Conservation (phyloP, 2,329 filamentous ascomycete genomes). For the Aspergillus ustus region DNA sequence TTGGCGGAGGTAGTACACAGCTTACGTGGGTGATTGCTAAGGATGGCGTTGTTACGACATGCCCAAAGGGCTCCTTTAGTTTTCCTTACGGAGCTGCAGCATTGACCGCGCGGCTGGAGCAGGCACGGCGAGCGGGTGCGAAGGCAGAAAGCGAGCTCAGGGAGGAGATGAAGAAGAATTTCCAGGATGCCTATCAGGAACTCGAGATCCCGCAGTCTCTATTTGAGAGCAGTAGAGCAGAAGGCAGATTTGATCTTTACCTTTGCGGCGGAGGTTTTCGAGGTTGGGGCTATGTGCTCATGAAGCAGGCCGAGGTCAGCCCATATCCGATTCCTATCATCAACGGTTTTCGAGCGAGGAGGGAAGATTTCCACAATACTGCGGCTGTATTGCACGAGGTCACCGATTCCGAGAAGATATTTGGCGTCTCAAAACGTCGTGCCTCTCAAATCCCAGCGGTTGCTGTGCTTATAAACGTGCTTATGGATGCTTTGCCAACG, state of each 20-base stretch:
- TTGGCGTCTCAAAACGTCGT: constrained; percentile 79
- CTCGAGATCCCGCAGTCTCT: constrained; percentile 62
- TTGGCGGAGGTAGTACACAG: constrained; percentile 77
- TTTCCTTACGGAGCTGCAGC: constrained; percentile 74
- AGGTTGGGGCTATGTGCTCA: constrained; percentile 87
- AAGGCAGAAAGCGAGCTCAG: constrained; percentile 55
- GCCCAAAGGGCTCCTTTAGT: constrained; percentile 63
- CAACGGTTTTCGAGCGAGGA: constrained; percentile 73
- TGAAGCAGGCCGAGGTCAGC: constrained; percentile 72
- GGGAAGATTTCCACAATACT: constrained; percentile 64
- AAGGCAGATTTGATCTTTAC: constrained; percentile 70
- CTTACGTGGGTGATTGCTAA: constrained; percentile 67
- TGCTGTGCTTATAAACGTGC: constrained; percentile 75
- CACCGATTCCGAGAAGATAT: constrained; percentile 49
- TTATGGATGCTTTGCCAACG: constrained; percentile 70
- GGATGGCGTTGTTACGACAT: constrained; percentile 56
- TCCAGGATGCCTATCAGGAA: constrained; percentile 63
- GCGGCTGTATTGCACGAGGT: constrained; percentile 50
- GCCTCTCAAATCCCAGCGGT: constrained; percentile 84
- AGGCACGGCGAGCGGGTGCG: constrained; percentile 51
- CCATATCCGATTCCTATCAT: constrained; percentile 85
- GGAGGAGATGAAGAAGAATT: constrained; percentile 60
- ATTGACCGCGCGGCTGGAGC: constrained; percentile 59
- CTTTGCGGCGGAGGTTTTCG: constrained; percentile 89
- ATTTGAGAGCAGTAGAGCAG: constrained; percentile 46